phyloP scores from a whole-genome alignment of 805 yeast genomes.

The Komagataella pseudopastoris region DNA sequence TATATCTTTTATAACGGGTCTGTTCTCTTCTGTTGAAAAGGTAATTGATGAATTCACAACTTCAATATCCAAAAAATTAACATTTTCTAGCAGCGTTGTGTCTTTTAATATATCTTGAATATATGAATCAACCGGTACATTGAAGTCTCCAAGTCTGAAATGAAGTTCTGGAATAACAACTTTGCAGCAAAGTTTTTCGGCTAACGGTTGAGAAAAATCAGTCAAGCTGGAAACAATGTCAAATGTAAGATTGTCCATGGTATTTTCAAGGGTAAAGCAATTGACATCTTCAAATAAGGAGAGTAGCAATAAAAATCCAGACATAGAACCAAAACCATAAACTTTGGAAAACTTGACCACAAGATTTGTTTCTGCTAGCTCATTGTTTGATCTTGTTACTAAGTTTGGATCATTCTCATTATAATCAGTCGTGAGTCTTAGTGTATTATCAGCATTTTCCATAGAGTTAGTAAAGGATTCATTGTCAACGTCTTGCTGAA shows the following conservation, averaged over 20 bases:
- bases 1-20: neutral
- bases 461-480: neutral
- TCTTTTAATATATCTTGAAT: slow-evolving; percentile 1
- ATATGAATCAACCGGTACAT: neutral
- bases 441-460: neutral
- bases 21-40: slow-evolving; percentile 10
- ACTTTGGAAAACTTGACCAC: slow-evolving; percentile 41
- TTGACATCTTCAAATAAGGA: slow-evolving; percentile 24
- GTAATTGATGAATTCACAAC: slow-evolving; percentile 23
- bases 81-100: slow-evolving; percentile 7
- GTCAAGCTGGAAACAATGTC: slow-evolving; percentile 34
- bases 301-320: slow-evolving; percentile 6
- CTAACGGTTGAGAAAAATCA: neutral
- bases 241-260: slow-evolving; percentile 55
- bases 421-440: slow-evolving; percentile 8
- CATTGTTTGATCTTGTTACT: slow-evolving; percentile 9
- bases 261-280: slow-evolving; percentile 26
- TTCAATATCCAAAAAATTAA: slow-evolving; percentile 13
- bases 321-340: slow-evolving; percentile 32
- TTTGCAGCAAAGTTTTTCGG: slow-evolving; percentile 14
- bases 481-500: neutral
- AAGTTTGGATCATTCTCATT: slow-evolving; percentile 15
- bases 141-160: slow-evolving; percentile 10
- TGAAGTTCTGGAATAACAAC: slow-evolving; percentile 32
- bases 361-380: slow-evolving; percentile 38